phyloP scores from a whole-genome alignment of 495 filamentous ascomycete genomes.

The Aspergillus kassunensis region DNA sequence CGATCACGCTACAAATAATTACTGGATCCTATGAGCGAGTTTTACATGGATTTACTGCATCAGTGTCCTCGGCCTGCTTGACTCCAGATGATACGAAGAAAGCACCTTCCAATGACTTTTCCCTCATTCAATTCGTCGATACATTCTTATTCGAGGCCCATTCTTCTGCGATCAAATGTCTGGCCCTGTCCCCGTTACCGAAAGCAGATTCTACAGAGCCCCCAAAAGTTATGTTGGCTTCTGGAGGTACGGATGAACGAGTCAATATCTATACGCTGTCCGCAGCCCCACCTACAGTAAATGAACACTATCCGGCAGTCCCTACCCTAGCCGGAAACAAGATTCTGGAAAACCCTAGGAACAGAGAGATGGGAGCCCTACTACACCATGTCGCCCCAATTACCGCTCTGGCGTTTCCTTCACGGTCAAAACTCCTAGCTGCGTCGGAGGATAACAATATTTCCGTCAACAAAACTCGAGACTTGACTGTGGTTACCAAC shows the following conservation, averaged over 20 bases:
- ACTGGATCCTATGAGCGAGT: slow-evolving; percentile 93
- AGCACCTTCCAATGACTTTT: slow-evolving; percentile 22
- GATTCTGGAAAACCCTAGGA: slow-evolving; percentile 75
- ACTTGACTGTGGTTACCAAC: slow-evolving; percentile 85
- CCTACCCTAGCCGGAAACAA: slow-evolving; percentile 63
- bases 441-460: slow-evolving; percentile 84
- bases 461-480: slow-evolving; percentile 76
- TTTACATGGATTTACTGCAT: slow-evolving; percentile 84
- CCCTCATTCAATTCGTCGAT: slow-evolving; percentile 70
- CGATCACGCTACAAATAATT: slow-evolving; percentile 74
- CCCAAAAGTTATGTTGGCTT: slow-evolving; percentile 81
- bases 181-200: slow-evolving; percentile 80
- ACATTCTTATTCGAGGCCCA: slow-evolving; percentile 96
- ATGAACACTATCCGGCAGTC: slow-evolving; percentile 43
- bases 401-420: slow-evolving; percentile 76
- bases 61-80: slow-evolving; percentile 45
- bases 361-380: slow-evolving; percentile 81
- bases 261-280: slow-evolving; percentile 94
- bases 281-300: slow-evolving; percentile 53
- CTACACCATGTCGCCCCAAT: slow-evolving; percentile 80
- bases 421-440: slow-evolving; percentile 78
- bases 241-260: slow-evolving; percentile 84
- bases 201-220: slow-evolving; percentile 44
- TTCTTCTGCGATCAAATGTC: slow-evolving; percentile 79
- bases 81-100: slow-evolving; percentile 17